Evolutionary conservation across 306 rosid species (phyloP), one percentile per base, ranked within the genome.

Genomic region (Gleditsia sinensis): DNA sequence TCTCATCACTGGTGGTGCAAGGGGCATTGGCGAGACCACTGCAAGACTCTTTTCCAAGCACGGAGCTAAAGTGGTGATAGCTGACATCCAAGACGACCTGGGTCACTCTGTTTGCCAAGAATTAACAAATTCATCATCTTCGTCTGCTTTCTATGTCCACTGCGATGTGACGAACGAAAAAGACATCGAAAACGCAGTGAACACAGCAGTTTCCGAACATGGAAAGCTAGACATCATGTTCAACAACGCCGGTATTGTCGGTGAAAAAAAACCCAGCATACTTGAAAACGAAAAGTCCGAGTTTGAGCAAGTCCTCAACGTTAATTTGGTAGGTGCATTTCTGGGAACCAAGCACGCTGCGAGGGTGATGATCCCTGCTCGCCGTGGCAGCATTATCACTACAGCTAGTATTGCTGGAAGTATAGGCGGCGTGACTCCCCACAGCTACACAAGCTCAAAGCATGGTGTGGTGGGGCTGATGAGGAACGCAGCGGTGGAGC

Each of bases 201-300:
- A 85, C 43, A 25, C 40, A 0, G 74, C 85, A 2, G 45, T 81
- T 23, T 46, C 81, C 11, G 58, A 77, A 19, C 43, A 83, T 0
- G 96, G 90, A 6, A 81, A 78, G 74, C 83, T 87, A 0, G 96
- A 90, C 33, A 85, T 87, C 59, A 85, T 90, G 92, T 55, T 72
- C 43, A 90, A 85, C 68, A 90, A 90, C 3, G 90, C 92, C 0
- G 92, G 85, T 1, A 33, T 76, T 16, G 0, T 0, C 0, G 86
- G 39, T 0, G 16, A 0, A 3, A 48, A 24, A 17, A 72, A 82
- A n/a, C 53, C 57, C 30, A 61, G 9, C 80, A 83, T 90, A 8
- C 12, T 75, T 0, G 86, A 82, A 3, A 57, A 40, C 7, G 39
- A 60, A 7, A 56, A 37, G 30, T 71, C 64, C 0, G 81, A 75